phyloP scores from a whole-genome alignment of 2,329 filamentous ascomycete species.

The Cladobotryum mycophilum region DNA sequence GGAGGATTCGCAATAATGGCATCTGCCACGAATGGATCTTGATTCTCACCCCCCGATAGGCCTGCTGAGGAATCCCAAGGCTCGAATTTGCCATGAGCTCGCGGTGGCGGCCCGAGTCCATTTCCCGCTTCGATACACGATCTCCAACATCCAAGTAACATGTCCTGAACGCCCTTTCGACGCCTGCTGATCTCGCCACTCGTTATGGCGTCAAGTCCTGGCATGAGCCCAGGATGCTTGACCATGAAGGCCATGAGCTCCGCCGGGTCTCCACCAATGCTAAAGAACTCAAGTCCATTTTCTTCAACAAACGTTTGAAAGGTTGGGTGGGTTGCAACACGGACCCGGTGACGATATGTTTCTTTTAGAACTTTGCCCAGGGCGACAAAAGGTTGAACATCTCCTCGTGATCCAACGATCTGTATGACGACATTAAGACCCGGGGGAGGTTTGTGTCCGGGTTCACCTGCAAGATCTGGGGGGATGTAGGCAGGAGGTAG shows the following conservation, averaged over 20 bases:
- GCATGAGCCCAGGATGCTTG: slow-evolving; percentile 80
- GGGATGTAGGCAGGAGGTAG: slow-evolving; percentile 67
- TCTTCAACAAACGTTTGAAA: slow-evolving; percentile 65
- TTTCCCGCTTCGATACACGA: slow-evolving; percentile 77
- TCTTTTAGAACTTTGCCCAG: slow-evolving; percentile 59
- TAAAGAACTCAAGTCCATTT: slow-evolving; percentile 68
- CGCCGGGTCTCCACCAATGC: slow-evolving; percentile 68
- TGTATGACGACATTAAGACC: slow-evolving; percentile 66
- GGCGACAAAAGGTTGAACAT: slow-evolving; percentile 71
- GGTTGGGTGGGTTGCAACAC: slow-evolving; percentile 64
- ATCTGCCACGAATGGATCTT: slow-evolving; percentile 72
- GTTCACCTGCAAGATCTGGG: slow-evolving; percentile 60
- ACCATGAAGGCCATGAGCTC: slow-evolving; percentile 88
- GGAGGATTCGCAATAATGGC: slow-evolving; percentile 75
- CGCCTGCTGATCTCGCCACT: slow-evolving; percentile 72
- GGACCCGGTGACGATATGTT: slow-evolving; percentile 63
- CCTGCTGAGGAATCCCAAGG: slow-evolving; percentile 33
- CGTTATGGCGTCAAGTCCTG: slow-evolving; percentile 68
- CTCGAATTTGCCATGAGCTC: slow-evolving; percentile 41
- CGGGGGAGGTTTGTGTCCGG: slow-evolving; percentile 50
- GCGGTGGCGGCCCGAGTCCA: slow-evolving; percentile 47
- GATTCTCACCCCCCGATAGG: slow-evolving; percentile 34
- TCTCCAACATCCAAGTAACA: slow-evolving; percentile 79
- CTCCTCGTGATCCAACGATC: slow-evolving; percentile 67
- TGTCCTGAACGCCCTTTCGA: slow-evolving; percentile 68